A percentile compares a stretch with the other conserved stretches of the same genome.
Conservation (phyloP, 2,329 filamentous ascomycete species). For the Fusarium brevicatenulatum region DNA sequence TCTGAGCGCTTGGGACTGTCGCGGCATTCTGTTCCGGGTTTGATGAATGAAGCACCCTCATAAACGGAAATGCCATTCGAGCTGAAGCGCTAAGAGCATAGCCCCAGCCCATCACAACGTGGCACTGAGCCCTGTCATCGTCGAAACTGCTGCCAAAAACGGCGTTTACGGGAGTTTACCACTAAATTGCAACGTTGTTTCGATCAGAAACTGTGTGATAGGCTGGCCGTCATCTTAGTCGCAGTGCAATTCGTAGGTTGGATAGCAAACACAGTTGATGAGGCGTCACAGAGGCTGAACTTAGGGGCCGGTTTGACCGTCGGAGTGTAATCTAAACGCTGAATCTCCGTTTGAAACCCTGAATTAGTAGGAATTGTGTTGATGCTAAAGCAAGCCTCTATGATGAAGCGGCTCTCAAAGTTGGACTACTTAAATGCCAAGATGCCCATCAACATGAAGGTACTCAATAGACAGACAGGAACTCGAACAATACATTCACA, state of each 20-base stretch:
- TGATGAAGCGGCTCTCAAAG: neutral
- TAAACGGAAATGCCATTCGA: neutral
- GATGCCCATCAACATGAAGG: neutral
- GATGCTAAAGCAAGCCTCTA: neutral
- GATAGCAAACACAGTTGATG: neutral
- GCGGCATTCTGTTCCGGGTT: neutral
- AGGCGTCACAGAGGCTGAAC: slow-evolving; percentile 22
- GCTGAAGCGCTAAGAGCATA: slow-evolving; percentile 5
- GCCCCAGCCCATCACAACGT: neutral
- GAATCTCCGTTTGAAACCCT: slow-evolving; percentile 13
- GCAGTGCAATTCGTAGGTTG: neutral
- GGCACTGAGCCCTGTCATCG: slow-evolving; percentile 4
- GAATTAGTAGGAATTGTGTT: neutral
- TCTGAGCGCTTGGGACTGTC: neutral
- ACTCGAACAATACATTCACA: too few species aligned
- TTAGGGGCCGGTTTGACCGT: slow-evolving; percentile 22
- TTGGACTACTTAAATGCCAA: slow-evolving; percentile 16
- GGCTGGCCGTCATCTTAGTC: neutral
- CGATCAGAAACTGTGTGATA: neutral
- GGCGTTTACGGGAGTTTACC: neutral
- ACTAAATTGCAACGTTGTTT: slow-evolving; percentile 17
- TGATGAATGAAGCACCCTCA: neutral
- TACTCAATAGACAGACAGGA: neutral
- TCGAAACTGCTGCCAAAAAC: neutral
- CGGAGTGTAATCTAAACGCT: slow-evolving; percentile 3